phyloP scores from a whole-genome alignment of 768 basidiomycete species.

The Xerocomus potaroensis region DNA sequence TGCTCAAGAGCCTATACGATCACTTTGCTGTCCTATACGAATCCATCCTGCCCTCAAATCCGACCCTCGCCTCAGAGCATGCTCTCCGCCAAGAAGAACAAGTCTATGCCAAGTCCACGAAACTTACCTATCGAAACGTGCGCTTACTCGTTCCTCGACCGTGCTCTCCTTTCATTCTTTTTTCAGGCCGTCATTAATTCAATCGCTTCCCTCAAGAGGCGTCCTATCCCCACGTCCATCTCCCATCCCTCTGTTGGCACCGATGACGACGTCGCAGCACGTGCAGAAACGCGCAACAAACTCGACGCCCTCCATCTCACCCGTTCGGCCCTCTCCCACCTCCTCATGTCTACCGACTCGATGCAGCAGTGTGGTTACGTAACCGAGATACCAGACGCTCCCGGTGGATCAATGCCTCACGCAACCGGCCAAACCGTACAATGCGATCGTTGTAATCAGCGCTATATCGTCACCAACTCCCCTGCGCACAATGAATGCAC shows the following conservation, averaged over 20 bases:
- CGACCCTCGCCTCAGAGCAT: constrained; percentile 69
- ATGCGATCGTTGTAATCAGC: constrained; percentile 77
- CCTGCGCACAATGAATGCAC: constrained; percentile 62
- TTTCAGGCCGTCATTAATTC: constrained; percentile 48
- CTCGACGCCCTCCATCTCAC: constrained; percentile 53
- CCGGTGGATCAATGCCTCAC: constrained; percentile 61
- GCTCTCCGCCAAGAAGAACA: constrained; percentile 79
- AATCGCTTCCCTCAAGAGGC: constrained; percentile 48
- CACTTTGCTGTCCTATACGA: constrained; percentile 71
- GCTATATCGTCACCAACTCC: constrained; percentile 61
- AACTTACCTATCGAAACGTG: constrained; percentile 82
- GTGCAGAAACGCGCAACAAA: constrained; percentile 51
- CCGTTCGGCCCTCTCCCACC: constrained; percentile 46
- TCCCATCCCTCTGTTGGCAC: constrained; percentile 77
- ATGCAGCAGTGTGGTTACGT: constrained; percentile 70
- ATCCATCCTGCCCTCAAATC: constrained; percentile 46
- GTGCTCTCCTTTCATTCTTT: constrained; percentile 10
- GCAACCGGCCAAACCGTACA: constrained; percentile 55
- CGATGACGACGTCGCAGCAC: constrained; percentile 55
- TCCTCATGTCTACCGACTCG: constrained; percentile 54
- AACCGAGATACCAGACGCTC: constrained; percentile 57
- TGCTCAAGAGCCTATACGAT: constrained; percentile 72
- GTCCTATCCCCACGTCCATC: constrained; percentile 50
- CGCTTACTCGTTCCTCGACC: constrained; percentile 17
- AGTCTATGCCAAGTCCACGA: constrained; percentile 68